These are phyloP conservation scores for Auriscalpium vulgare DNA, from an alignment of 768 basidiomycete genomes.

Conservation along the genomic window DNA sequence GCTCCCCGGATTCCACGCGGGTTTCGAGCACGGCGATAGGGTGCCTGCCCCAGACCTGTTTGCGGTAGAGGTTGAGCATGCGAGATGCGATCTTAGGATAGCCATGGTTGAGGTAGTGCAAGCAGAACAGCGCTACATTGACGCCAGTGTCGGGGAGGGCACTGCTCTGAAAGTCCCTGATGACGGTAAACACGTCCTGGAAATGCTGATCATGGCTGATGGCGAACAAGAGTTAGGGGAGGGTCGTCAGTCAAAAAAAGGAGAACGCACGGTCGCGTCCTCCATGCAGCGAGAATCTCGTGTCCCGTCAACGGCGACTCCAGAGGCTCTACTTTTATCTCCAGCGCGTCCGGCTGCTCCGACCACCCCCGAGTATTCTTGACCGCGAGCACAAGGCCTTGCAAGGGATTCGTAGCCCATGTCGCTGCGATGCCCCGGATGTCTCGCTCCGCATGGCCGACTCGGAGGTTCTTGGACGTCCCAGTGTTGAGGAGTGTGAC, in stretches of 20 bases:
- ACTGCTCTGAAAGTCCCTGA: not conserved
- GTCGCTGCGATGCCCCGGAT: not conserved
- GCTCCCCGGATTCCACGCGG: not conserved
- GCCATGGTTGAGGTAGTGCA: not conserved
- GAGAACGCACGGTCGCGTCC: not conserved
- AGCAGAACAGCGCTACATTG: not conserved
- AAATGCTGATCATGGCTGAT: not conserved
- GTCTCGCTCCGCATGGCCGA: not conserved
- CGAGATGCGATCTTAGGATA: not conserved
- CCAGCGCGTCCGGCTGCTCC: not conserved
- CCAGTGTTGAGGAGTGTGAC: not conserved
- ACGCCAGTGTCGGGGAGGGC: not conserved
- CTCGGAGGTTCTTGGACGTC: not conserved
- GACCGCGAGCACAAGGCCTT: not conserved
- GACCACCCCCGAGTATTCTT: not conserved
- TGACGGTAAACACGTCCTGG: not conserved
- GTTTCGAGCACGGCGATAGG: not conserved
- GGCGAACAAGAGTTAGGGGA: not conserved
- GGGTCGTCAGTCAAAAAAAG: not conserved
- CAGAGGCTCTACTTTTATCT: not conserved
- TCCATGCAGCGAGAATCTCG: not conserved
- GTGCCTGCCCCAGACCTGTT: not conserved
- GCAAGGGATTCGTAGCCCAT: not conserved
- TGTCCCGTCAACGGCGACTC: not conserved
- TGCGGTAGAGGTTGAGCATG: not conserved